A percentile compares a stretch with the other conserved stretches of the same genome.
Conservation (phyloP, 2,329 filamentous ascomycete species). For the Colletotrichum euphorbiae region DNA sequence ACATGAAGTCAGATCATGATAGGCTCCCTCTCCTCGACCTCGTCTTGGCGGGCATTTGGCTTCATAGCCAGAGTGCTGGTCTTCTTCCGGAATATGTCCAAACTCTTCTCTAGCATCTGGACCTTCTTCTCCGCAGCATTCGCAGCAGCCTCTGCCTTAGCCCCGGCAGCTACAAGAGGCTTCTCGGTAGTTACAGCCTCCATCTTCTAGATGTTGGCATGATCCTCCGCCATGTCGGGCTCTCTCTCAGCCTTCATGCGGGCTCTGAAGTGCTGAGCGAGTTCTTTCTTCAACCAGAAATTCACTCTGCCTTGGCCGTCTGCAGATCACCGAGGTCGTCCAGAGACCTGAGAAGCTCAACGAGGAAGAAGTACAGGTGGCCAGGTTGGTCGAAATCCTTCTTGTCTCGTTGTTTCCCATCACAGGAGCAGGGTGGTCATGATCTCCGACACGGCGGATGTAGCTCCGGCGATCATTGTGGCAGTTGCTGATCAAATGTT, state of each 20-base stretch:
- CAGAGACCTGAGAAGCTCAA: neutral
- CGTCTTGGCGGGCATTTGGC: too few species aligned
- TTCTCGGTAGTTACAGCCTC: neutral
- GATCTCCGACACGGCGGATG: neutral
- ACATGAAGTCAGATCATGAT: too few species aligned
- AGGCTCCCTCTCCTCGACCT: too few species aligned
- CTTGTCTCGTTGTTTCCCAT: neutral
- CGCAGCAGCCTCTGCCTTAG: too few species aligned
- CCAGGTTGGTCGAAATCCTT: neutral
- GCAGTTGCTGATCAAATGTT: neutral
- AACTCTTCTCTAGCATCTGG: too few species aligned
- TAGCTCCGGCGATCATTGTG: neutral
- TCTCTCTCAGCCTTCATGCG: too few species aligned
- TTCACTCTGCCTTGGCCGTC: neutral
- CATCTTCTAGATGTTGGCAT: neutral
- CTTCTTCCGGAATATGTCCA: too few species aligned
- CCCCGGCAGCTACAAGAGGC: too few species aligned
- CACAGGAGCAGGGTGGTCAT: neutral
- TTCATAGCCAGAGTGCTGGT: too few species aligned
- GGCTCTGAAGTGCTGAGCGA: neutral
- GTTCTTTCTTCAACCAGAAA: neutral
- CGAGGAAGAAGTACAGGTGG: neutral
- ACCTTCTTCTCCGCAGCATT: too few species aligned
- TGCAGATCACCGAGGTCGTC: neutral
- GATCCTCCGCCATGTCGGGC: rapidly evolving